phyloP scores from a whole-genome alignment of 805 yeast genomes.

The Wickerhamiella lipophila region DNA sequence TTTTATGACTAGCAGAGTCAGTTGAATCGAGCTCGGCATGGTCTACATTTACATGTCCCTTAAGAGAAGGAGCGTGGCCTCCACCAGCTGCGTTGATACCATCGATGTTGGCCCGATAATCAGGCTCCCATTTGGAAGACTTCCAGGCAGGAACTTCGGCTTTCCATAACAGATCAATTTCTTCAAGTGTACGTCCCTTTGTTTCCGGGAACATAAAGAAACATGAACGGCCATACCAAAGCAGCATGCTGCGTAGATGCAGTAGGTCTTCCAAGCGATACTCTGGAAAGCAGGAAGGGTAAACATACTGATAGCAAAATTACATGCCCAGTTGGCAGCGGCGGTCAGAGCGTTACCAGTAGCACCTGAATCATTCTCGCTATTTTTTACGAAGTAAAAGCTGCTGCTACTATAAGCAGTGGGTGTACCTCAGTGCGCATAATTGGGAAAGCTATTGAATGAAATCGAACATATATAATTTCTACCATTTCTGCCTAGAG shows the following conservation, averaged over 20 bases:
- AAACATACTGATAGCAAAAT: slow-evolving; percentile 58
- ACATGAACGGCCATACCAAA: slow-evolving; percentile 44
- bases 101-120: slow-evolving; percentile 9
- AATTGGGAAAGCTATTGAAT: no score
- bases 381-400: no score
- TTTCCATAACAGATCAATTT: slow-evolving; percentile 49
- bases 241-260: slow-evolving; percentile 65
- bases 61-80: slow-evolving; percentile 23
- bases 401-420: no score
- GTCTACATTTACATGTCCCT: neutral
- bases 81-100: slow-evolving; percentile 23
- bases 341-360: slow-evolving; percentile 61
- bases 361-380: slow-evolving; percentile 32
- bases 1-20: neutral
- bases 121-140: slow-evolving; percentile 18
- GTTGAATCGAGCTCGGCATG: neutral
- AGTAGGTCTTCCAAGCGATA: slow-evolving; percentile 52
- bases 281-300: slow-evolving; percentile 64
- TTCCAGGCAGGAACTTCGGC: slow-evolving; percentile 20
- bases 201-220: slow-evolving; percentile 50
- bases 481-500: no score
- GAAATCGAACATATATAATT: no score
- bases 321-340: slow-evolving; percentile 70
- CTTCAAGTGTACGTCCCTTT: slow-evolving; percentile 53
- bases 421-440: no score